Evolutionary conservation across 108 stramenopile genomes (phyloP).

Genomic region (Licmophora abbreviata): DNA sequence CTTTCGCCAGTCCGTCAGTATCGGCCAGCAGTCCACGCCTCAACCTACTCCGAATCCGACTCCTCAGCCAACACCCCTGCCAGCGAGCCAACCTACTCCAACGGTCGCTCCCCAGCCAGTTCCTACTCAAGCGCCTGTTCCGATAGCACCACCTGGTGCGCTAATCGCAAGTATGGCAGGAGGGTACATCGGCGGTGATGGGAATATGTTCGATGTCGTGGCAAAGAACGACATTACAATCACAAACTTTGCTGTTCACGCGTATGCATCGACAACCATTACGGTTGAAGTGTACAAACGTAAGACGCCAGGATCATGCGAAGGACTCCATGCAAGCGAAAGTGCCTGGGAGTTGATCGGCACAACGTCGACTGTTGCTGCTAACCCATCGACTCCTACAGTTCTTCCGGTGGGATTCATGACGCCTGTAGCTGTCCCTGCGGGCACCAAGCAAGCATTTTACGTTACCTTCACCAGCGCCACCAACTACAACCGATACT

Average conservation of each 20-base stretch:
- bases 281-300: slow-evolving; percentile 6
- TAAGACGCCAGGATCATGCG: neutral
- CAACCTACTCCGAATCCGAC: slow-evolving; percentile 3
- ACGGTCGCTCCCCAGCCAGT: neutral
- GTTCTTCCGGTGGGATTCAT: slow-evolving; percentile 1
- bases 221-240: slow-evolving; percentile 1
- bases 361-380: neutral
- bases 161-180: neutral
- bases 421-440: neutral
- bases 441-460: neutral
- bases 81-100: neutral
- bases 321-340: neutral
- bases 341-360: slow-evolving; percentile 1
- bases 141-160: too few relatives aligned
- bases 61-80: slow-evolving; percentile 7
- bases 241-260: slow-evolving; percentile 8
- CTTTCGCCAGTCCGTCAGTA: slow-evolving; percentile 1
- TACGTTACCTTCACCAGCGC: slow-evolving; percentile 4
- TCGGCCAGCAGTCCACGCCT: neutral
- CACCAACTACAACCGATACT: slow-evolving; percentile 5
- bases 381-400: neutral
- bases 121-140: too few relatives aligned
- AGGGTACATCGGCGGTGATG: neutral
- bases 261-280: slow-evolving; percentile 1
- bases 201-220: slow-evolving; percentile 8